Evolutionary conservation across 345 rosid genomes (phyloP), one percentile per base, ranked within the genome.

Genomic region (Excoecaria cochinchinensis): DNA sequence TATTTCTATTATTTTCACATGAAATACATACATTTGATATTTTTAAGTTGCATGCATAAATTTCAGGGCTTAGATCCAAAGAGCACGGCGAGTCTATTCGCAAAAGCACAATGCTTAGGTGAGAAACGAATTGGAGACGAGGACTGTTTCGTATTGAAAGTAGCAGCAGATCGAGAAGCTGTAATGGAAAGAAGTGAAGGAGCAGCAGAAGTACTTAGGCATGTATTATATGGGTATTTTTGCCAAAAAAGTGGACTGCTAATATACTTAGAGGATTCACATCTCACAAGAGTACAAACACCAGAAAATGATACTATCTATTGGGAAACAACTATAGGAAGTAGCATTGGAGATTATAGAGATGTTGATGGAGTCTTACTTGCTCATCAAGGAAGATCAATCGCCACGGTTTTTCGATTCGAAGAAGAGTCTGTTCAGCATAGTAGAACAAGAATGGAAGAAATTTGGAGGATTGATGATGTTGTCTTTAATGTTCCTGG

Each of bases 271-370:
- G 99, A 95, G 71, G 99, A 95, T 78, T 95, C 99, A 0, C 97
- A 95, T 63, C 89, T 95, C 42, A 91, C 94, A 4, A 84, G 99
- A 25, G 98, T 92, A 1, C 85, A 74, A 17, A 85, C 89, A n/a
- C 87, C 87, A 16, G 88, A 85, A 6, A 86, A 89, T 24, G 90
- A 85, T 31, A 78, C 84, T 1, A 86, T 92, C 52, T 94, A 92
- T 71, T 94, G 97, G 98, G 98, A 94, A 76, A 94, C 97, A 0
- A 94, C 95, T 0, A 94, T 92, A 19, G 97, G 98, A 55, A 94
- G 94, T 60, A 89, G 93, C 83, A 88, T 94, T 13, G 92, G 86
- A 3, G 98, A 92, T 61, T 94, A 94, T 50, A 85, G 93, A 14
- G 97, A 92, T 62, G 93, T 94, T 3, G 97, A 94, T 15, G 98